Evolutionary conservation across 345 rosid genomes (phyloP).

Genomic region (Mangifera indica): DNA sequence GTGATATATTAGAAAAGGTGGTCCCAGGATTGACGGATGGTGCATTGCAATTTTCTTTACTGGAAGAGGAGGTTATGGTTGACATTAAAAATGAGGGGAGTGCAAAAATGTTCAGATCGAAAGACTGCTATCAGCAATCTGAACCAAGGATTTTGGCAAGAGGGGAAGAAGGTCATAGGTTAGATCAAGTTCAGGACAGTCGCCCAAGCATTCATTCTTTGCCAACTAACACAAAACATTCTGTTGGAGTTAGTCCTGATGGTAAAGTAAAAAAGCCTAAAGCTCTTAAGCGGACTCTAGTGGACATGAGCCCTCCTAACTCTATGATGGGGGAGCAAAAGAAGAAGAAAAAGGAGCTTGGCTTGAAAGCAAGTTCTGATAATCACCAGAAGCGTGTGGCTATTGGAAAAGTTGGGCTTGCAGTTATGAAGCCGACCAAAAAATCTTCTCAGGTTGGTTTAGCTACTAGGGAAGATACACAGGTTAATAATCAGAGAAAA

Average conservation of each 20-base stretch:
- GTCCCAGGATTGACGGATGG: constrained; percentile 19
- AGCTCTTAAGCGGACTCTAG: constrained; percentile 46
- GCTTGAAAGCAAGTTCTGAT: constrained; percentile 38
- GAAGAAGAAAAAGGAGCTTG: constrained; percentile 63
- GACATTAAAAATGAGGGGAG: constrained; percentile 38
- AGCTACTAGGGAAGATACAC: constrained; percentile 34
- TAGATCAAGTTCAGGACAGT: constrained; percentile 34
- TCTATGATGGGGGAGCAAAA: constrained; percentile 41
- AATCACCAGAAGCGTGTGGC: constrained; percentile 44
- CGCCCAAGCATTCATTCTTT: constrained; percentile 27
- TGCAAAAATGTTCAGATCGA: constrained; percentile 26
- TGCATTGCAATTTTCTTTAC: constrained; percentile 20
- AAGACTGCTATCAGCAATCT: constrained; percentile 43
- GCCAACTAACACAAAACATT: constrained; percentile 36
- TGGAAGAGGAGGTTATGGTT: constrained; percentile 30
- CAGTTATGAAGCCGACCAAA: constrained; percentile 24
- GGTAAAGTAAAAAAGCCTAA: constrained; percentile 54
- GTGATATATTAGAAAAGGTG: constrained; percentile 29
- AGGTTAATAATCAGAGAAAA: constrained; percentile 39
- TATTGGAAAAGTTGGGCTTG: constrained; percentile 42
- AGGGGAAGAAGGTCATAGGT: constrained; percentile 34
- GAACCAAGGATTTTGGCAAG: constrained; percentile 26
- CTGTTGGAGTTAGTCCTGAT: constrained; percentile 34
- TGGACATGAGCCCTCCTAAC: constrained; percentile 40
- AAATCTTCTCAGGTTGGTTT: constrained; percentile 39